Base-by-base conservation (phyloP, 2,329 filamentous ascomycete species). In the Fusarium verrucosum region DNA sequence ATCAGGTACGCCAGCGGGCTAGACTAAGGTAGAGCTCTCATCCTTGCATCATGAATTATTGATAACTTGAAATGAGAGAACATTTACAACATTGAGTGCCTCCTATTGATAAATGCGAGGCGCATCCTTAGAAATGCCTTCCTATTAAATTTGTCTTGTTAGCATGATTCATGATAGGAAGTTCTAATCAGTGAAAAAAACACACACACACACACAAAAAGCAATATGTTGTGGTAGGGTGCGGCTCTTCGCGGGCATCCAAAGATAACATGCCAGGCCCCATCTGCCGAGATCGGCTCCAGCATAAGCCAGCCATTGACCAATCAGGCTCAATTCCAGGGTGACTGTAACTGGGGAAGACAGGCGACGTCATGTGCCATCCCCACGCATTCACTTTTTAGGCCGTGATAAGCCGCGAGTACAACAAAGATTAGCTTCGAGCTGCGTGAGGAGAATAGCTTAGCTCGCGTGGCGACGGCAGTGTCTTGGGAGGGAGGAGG, bases 381-480 rank as follows among this genome's bases (percentile, higher is more conserved):
- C 57, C 49, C 66, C 63, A 50, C 52, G 47, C 57, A 46, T 37
- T 55, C 17, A 41, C 43, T 53, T 28, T 58, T 64, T 64, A 72
- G 70, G 69, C 72, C 72, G 72, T 64, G 65, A 71, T 72, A 74
- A 74, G 69, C 72, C 72, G 72, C 71, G 57, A 59, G 17, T 32
- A 23, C n/a, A 37, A 45, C 40, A 42, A 43, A 66, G 50, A 58
- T 50, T 60, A 49, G 36, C 56, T 60, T n/a, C 35, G 35, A 55
- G 49, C 25, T 44, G 50, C 32, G 47, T 59, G 58, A 32, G 50
- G 33, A 43, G 36, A 50, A 26, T 8, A 35, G 26, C 36, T 60
- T 52, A 59, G 58, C 45, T 66, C 41, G 42, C 28, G 62, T 62
- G 55, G 42, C 49, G 32, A 52, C 38, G 58, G 56, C 47, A 67